Base-by-base conservation (phyloP, 345 rosid species). In the Clausena lansium region DNA sequence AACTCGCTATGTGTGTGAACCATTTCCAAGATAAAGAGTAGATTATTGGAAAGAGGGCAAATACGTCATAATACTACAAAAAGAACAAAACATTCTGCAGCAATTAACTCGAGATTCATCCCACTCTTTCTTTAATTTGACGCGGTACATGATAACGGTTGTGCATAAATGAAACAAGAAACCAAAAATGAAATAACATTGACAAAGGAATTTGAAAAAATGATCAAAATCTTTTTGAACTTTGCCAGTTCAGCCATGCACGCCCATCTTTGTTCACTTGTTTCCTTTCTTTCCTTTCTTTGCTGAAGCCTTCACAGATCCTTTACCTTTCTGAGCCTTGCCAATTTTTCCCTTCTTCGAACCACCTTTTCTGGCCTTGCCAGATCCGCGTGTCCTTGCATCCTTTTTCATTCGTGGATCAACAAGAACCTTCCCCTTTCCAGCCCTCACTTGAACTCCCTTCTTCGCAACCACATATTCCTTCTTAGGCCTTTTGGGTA, bases 341-440 rank as follows among this genome's bases (percentile, higher is more conserved):
- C 63, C 84, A 33, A 79, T 78, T 81, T 85, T 91, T 11, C 88
- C 91, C 78, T 86, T 92, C 86, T 90, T 89, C 6, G 70, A 73
- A 61, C 91, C 80, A 0, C 88, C 88, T 82, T 85, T 87, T 38
- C 98, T 91, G 0, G 77, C 74, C 78, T 89, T 91, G 67, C 91
- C 87, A 24, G 47, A 77, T 20, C 94, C 97, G 0, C 84, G 86
- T 36, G 80, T 55, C 82, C 98, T 87, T 2, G 77, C 75, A 73
- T 96, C 98, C 84, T 87, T 90, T 78, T 96, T 94, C 99, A 96
- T 96, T 71, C 98, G 77, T 24, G 85, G 88, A 80, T 92, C 99
- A 3, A 94, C 99, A 28, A 89, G 81, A 35, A 92, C 98, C 67
- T 96, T 93, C 50, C 97, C 99, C 80, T 92, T 92, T 1, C 98